Evolutionary conservation across 306 rosid genomes (phyloP), one percentile per base, ranked within the genome.

Genomic region (Albizia julibrissin): DNA sequence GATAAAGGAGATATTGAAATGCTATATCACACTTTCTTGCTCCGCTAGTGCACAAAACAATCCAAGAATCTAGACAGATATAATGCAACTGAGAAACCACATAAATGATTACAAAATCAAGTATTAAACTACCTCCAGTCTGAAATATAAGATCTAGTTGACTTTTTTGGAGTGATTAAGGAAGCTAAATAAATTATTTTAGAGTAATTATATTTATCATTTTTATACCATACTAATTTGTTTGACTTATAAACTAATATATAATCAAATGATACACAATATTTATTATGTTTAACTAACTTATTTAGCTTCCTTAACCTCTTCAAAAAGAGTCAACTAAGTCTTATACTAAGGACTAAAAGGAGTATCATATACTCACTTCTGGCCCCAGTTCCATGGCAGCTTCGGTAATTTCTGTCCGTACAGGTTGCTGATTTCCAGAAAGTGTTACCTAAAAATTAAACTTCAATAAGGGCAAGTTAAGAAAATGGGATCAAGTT

Each of bases 371-470:
- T 34, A 59, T 15, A 83, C 95, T 87, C 84, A 90, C 98, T 85
- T 92, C 98, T 12, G 97, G 72, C 83, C 98, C 97, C 85, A 94
- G 86, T 84, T 92, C 91, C 97, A 92, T 90, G 47, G 98, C 98
- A 79, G 96, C 96, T 88, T 91, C 97, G 1, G 94, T 89, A 72
- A 93, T 91, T 87, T 89, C 91, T n/a, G 92, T 90, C 37, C 92
- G 89, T 11, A 94, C 84, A 52, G 97, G 97, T 80, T 89, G 92
- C 87, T 92, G 98, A 84, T 91, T 89, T 82, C 98, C 98, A 26
- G 95, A 88, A 56, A 94, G 83, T 10, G 98, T 94, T 78, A 89
- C 97, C 98, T 94, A 79, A 43, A 79, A 39, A 59, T 82, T 42
- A 74, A 82, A 79, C 79, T 72, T 79, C 76, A 56, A 71, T 70